Conservation (phyloP, 306 rosid genomes). For the Macrotyloma uniflorum region DNA sequence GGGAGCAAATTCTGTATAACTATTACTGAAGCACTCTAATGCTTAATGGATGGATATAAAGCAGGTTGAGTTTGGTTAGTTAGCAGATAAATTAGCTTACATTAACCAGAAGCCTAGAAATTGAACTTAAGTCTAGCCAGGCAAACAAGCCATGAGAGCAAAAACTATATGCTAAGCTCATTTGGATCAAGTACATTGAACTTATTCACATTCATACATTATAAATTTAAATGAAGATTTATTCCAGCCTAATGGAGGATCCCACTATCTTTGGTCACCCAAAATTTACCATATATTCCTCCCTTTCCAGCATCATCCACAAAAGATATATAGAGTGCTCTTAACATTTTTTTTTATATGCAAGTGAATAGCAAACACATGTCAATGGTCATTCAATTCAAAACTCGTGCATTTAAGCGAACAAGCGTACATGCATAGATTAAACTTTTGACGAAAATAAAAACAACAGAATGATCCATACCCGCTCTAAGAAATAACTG, state of each 20-base stretch:
- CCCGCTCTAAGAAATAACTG: slow-evolving; percentile 91
- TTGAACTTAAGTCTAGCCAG: background rate
- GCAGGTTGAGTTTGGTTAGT: slow-evolving; percentile 28
- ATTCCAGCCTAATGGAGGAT: slow-evolving; percentile 15
- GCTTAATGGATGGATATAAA: slow-evolving; percentile 5
- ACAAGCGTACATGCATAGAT: background rate
- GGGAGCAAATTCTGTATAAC: slow-evolving; percentile 17
- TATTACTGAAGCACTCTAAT: slow-evolving; percentile 13
- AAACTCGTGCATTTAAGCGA: slow-evolving; percentile 5
- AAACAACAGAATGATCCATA: slow-evolving; percentile 45
- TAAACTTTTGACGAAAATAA: slow-evolving; percentile 27
- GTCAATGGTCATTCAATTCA: slow-evolving; percentile 9
- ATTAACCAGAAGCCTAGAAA: slow-evolving; percentile 22
- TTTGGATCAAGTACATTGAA: background rate
- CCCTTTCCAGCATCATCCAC: background rate
- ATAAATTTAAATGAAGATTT: background rate
- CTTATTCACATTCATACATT: background rate
- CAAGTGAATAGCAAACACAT: slow-evolving; percentile 12
- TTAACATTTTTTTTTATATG: slow-evolving; percentile 15
- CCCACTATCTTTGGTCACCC: slow-evolving; percentile 6
- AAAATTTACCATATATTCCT: slow-evolving; percentile 8
- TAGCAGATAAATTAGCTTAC: slow-evolving; percentile 4
- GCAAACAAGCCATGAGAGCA: slow-evolving; percentile 9
- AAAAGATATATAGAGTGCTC: background rate
- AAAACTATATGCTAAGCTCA: slow-evolving; percentile 8